phyloP scores from a whole-genome alignment of 495 filamentous ascomycete species.

The Penicillium desertorum region DNA sequence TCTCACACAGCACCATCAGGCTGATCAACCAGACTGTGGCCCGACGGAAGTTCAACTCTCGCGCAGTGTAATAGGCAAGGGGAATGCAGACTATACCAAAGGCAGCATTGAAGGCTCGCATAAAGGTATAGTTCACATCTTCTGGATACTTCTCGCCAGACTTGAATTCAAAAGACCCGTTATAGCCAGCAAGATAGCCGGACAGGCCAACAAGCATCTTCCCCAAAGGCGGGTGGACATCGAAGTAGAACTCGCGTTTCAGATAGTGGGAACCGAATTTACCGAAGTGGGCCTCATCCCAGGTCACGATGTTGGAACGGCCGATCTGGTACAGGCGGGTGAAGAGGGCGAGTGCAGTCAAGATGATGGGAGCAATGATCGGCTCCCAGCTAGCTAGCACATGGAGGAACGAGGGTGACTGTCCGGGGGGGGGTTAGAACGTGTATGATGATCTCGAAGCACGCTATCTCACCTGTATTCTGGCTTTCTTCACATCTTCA shows the following conservation, averaged over 20 bases:
- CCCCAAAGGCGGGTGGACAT: constrained; percentile 94
- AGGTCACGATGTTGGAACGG: constrained; percentile 91
- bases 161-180: constrained; percentile 99
- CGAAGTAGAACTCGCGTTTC: constrained; percentile 99
- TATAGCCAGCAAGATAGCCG: constrained; percentile 93
- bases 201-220: constrained; percentile 98
- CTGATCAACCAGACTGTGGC: constrained; percentile 92
- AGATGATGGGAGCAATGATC: constrained; percentile 81
- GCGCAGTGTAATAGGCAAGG: constrained; percentile 90
- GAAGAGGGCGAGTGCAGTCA: constrained; percentile 87
- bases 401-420: constrained; percentile 52
- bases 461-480: constrained; percentile 30
- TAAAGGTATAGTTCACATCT: constrained; percentile 96
- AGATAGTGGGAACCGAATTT: constrained; percentile 99
- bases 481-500: constrained; percentile 64
- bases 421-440: not conserved
- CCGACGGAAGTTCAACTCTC: constrained; percentile 80
- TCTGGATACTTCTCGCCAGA: constrained; percentile 92
- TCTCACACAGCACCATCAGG: constrained; percentile 96
- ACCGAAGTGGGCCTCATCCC: constrained; percentile 98
- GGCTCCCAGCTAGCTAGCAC: constrained; percentile 79
- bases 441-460: not conserved
- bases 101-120: constrained; percentile 94
- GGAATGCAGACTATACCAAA: constrained; percentile 93
- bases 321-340: constrained; percentile 96